A percentile compares a stretch with the other conserved stretches of the same genome.
Conservation (phyloP, 768 basidiomycete species). For the Xerocomellus chrysenteron region DNA sequence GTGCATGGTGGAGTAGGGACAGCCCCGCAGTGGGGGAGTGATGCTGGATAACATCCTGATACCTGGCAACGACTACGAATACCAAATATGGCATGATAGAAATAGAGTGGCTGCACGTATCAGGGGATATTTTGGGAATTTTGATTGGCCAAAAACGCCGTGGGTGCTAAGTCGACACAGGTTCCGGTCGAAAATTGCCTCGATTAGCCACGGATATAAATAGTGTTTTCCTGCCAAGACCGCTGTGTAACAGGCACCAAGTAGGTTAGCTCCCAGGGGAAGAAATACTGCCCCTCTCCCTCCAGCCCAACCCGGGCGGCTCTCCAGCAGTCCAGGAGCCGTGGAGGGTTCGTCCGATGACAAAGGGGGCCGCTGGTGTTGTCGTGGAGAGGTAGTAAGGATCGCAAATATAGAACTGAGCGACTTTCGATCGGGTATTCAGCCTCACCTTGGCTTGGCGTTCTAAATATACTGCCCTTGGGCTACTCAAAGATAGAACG, state of each 20-base stretch:
- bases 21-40: conserved; percentile 1
- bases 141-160: conserved; percentile 26
- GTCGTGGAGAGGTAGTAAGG: background rate
- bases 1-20: conserved; percentile 10
- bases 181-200: conserved; percentile 24
- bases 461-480: conserved; percentile 40
- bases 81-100: conserved; percentile 16
- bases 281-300: background rate
- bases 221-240: conserved; percentile 32
- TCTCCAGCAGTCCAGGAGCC: background rate
- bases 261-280: conserved; percentile 20
- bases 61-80: conserved; percentile 4
- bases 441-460: conserved; percentile 44
- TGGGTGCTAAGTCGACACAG: conserved; percentile 8
- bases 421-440: conserved; percentile 27
- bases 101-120: conserved; percentile 7
- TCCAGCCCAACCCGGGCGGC: background rate
- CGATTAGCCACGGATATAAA: conserved; percentile 27
- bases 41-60: background rate
- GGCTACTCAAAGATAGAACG: conserved; percentile 45
- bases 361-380: background rate
- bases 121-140: conserved; percentile 8
- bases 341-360: background rate
- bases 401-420: conserved; percentile 21
- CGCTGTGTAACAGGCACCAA: conserved; percentile 30